Percentiles rank a stretch among this genome's conserved stretches.
Conservation (phyloP, 192 early-diverging fungal genomes). For the Diversispora eburnea region DNA sequence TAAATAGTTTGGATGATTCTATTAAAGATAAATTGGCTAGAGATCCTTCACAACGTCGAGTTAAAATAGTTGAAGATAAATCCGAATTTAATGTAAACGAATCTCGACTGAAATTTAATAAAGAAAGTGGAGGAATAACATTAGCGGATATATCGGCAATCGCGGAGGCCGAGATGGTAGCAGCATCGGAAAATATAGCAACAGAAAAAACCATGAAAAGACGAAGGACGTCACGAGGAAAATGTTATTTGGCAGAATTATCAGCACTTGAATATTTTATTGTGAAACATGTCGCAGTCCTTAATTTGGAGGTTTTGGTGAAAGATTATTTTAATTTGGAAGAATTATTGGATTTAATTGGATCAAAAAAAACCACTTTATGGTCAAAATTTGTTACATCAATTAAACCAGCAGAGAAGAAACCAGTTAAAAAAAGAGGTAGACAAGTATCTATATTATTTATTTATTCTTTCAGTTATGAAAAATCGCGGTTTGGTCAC, state of each 20-base stretch:
- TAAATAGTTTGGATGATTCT: neutral
- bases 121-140: conserved; percentile 20
- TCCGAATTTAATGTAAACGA: neutral
- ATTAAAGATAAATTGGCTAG: conserved; percentile 13
- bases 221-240: conserved; percentile 33
- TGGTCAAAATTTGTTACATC: conserved; percentile 71
- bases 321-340: conserved; percentile 64
- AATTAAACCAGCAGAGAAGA: conserved; percentile 56
- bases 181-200: neutral
- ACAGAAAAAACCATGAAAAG: conserved; percentile 8
- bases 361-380: conserved; percentile 68
- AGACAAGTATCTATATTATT: neutral
- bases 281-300: conserved; percentile 79
- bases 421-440: conserved; percentile 50
- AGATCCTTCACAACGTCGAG: conserved; percentile 26
- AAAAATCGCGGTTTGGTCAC: neutral
- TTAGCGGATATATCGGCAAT: conserved; percentile 26
- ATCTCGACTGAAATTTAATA: conserved; percentile 16
- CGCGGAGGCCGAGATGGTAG: neutral
- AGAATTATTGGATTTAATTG: conserved; percentile 76
- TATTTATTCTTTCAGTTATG: neutral
- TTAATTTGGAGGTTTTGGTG: conserved; percentile 68
- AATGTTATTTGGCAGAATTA: conserved; percentile 56
- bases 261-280: conserved; percentile 80
- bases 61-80: conserved; percentile 22